Evolutionary conservation across 2,329 filamentous ascomycete genomes (phyloP).

Genomic region (Elsinoe batatas): DNA sequence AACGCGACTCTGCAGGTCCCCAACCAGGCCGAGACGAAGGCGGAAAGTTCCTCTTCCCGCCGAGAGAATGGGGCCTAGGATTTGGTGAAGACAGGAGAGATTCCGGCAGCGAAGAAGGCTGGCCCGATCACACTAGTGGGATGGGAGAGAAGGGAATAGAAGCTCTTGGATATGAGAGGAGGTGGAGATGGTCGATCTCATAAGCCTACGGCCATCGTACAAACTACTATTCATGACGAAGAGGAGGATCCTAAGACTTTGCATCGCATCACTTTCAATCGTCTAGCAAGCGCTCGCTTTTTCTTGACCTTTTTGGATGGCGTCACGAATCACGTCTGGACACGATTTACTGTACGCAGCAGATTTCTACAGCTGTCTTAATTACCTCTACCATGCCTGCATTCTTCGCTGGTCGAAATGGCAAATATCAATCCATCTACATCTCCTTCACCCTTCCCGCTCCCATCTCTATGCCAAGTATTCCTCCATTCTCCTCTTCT

Average conservation of each 20-base stretch:
- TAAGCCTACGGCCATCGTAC: neutral
- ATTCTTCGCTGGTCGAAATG: neutral
- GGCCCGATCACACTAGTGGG: neutral
- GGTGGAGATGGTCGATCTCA: neutral
- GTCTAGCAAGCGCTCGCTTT: constrained; percentile 3
- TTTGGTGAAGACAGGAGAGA: neutral
- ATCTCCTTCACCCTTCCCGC: neutral
- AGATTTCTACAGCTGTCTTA: neutral
- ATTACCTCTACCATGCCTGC: neutral
- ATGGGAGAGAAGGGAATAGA: neutral
- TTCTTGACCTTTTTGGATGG: neutral
- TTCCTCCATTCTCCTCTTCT: neutral
- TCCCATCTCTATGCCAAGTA: neutral
- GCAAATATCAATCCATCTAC: neutral
- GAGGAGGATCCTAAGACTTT: neutral
- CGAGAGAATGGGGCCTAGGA: neutral
- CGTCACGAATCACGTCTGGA: constrained; percentile 3
- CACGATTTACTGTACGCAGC: neutral
- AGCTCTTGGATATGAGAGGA: neutral
- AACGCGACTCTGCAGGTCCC: constrained; percentile 8
- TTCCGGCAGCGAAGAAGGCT: neutral
- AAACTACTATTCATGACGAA: neutral
- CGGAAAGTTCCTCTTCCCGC: constrained; percentile 6
- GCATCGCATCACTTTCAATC: neutral
- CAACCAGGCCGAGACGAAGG: neutral